These are phyloP conservation scores for Schizophyllum amplum DNA, from an alignment of 1,284 basidiomycete genomes.

Conservation along the genomic window DNA sequence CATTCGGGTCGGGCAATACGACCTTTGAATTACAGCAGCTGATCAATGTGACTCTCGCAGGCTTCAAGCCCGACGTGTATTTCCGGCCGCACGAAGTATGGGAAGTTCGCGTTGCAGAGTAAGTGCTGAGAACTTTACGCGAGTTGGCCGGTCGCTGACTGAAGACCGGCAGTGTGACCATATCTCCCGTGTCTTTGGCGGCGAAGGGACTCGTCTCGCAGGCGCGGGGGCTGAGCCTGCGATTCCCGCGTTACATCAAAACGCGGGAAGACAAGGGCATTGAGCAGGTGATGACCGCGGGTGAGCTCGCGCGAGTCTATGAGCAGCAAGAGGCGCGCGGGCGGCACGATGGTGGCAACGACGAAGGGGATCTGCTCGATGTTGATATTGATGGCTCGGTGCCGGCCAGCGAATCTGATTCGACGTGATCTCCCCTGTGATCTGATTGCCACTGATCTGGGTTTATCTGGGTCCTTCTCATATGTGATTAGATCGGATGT, in stretches of 20 bases:
- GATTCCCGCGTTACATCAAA: slow-evolving; percentile 86
- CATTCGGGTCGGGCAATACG: too few species aligned
- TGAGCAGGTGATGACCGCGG: slow-evolving; percentile 72
- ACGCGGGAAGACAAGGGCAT: slow-evolving; percentile 75
- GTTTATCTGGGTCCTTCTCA: too few species aligned
- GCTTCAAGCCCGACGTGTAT: slow-evolving; percentile 75
- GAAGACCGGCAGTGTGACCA: slow-evolving; percentile 54
- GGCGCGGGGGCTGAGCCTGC: slow-evolving; percentile 69
- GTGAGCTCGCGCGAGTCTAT: slow-evolving; percentile 66
- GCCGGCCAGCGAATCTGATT: too few species aligned
- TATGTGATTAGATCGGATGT: too few species aligned
- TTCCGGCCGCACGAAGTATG: slow-evolving; percentile 84
- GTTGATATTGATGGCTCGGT: slow-evolving; percentile 22
- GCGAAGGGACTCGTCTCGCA: slow-evolving; percentile 63
- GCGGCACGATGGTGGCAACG: slow-evolving; percentile 27
- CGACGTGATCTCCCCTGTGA: too few species aligned
- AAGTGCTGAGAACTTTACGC: slow-evolving; percentile 18
- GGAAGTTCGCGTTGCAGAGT: slow-evolving; percentile 92
- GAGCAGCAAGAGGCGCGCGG: slow-evolving; percentile 48
- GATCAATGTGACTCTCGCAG: slow-evolving; percentile 25
- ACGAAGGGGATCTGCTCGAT: slow-evolving; percentile 56
- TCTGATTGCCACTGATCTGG: too few species aligned
- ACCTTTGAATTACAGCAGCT: slow-evolving; percentile 1
- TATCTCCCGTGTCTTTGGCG: slow-evolving; percentile 85
- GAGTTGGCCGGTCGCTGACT: not conserved